Evolutionary conservation across 257 asterid species (phyloP).

Genomic region (Parsonsia alboflavescens): DNA sequence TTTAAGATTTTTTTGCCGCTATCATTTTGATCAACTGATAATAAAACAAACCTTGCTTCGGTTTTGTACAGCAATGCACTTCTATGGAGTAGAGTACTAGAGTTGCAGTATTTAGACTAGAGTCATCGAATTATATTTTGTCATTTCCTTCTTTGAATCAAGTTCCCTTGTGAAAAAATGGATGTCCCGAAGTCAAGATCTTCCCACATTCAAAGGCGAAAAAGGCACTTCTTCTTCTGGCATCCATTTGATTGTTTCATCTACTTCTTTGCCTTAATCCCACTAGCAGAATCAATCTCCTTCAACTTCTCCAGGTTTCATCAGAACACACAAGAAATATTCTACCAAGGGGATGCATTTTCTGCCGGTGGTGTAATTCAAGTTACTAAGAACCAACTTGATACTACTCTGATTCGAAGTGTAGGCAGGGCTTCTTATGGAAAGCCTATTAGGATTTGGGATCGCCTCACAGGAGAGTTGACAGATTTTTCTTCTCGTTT

Average conservation of each 20-base stretch:
- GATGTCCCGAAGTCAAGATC: not conserved
- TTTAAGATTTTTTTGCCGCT: too few species aligned
- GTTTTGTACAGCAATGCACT: too few species aligned
- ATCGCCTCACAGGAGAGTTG: conserved; percentile 16
- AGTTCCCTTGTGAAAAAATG: not conserved
- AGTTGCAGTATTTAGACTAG: too few species aligned
- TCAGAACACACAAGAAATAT: conserved; percentile 1
- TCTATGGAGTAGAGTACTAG: not conserved
- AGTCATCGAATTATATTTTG: not conserved
- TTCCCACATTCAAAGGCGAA: too few species aligned
- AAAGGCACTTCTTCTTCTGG: too few species aligned
- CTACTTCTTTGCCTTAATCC: not conserved
- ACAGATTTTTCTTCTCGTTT: conserved; percentile 30
- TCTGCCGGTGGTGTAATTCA: conserved; percentile 6
- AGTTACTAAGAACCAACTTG: conserved; percentile 12
- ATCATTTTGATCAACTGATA: too few species aligned
- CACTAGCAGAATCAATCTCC: not conserved
- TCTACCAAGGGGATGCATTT: conserved; percentile 14
- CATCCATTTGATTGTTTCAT: too few species aligned
- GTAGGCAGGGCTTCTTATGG: conserved; percentile 34
- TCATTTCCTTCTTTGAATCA: not conserved
- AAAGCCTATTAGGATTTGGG: conserved; percentile 28
- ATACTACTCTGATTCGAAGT: not conserved
- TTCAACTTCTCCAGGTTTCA: conserved; percentile 12
- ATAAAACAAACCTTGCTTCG: too few species aligned